Evolutionary conservation across 768 basidiomycete genomes (phyloP).

Genomic region (Kwoniella dendrophila): DNA sequence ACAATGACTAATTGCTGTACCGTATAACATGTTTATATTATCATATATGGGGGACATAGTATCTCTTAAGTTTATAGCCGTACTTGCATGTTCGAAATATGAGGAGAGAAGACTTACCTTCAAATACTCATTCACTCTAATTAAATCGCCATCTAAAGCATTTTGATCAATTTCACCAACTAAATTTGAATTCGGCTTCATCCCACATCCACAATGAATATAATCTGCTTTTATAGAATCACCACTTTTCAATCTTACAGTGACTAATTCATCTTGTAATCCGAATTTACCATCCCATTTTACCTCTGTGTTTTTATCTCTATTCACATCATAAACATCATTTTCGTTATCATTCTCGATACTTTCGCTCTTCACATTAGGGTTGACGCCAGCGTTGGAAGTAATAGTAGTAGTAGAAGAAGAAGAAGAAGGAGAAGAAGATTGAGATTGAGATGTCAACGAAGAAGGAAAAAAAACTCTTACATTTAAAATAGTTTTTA

Average conservation of each 20-base stretch:
- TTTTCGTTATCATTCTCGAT: constrained; percentile 11
- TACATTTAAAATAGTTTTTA: constrained; percentile 43
- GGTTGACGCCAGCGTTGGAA: not conserved
- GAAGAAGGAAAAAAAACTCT: constrained; percentile 34
- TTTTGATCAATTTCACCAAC: constrained; percentile 36
- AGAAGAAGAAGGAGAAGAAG: no score
- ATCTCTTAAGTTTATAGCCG: no score
- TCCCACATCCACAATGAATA: constrained; percentile 48
- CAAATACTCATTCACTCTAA: constrained; percentile 45
- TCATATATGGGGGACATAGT: no score
- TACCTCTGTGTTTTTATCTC: not conserved
- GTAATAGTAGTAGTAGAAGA: not conserved
- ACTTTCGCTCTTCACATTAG: no score
- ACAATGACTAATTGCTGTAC: no score
- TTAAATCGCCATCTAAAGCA: constrained; percentile 35
- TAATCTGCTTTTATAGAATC: constrained; percentile 45
- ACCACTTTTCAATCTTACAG: constrained; percentile 35
- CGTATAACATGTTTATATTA: no score
- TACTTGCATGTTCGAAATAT: no score
- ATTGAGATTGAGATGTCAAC: no score
- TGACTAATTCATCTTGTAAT: constrained; percentile 30
- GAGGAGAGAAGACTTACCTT: constrained; percentile 26
- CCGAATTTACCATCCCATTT: constrained; percentile 43
- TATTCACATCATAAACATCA: not conserved
- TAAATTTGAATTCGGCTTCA: constrained; percentile 39